phyloP scores from a whole-genome alignment of 495 filamentous ascomycete genomes.

The Physcia stellaris region DNA sequence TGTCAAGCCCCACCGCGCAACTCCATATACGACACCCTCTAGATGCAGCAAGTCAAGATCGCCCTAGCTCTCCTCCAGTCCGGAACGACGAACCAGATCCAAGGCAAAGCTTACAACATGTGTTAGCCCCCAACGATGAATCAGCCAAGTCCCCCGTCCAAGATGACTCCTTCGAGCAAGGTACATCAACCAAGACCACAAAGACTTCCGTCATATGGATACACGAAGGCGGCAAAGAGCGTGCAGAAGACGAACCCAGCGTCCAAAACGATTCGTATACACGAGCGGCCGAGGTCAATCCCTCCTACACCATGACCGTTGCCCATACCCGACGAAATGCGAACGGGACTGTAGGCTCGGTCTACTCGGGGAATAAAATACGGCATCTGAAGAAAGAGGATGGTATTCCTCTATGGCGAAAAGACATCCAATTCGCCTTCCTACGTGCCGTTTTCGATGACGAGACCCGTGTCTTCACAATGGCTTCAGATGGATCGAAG shows the following conservation, averaged over 20 bases:
- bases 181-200: background rate
- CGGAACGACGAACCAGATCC: constrained; percentile 14
- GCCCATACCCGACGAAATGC: constrained; percentile 51
- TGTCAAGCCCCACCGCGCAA: too few relatives aligned
- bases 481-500: constrained; percentile 52
- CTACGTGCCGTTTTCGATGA: constrained; percentile 84
- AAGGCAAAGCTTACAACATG: constrained; percentile 18
- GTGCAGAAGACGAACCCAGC: constrained; percentile 25
- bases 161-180: background rate
- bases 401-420: constrained; percentile 89
- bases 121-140: constrained; percentile 8
- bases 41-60: too few relatives aligned
- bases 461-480: constrained; percentile 72
- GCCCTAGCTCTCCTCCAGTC: constrained; percentile 7
- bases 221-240: constrained; percentile 11
- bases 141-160: constrained; percentile 2
- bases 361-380: constrained; percentile 85
- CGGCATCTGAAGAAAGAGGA: constrained; percentile 95
- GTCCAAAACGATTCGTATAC: constrained; percentile 34
- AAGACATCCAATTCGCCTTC: constrained; percentile 96
- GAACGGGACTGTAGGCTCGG: constrained; percentile 51
- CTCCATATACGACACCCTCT: too few relatives aligned
- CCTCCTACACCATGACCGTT: constrained; percentile 34
- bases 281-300: constrained; percentile 24
- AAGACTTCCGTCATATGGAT: constrained; percentile 6